Percentiles rank a stretch among this genome's conserved stretches.
Conservation (phyloP, 306 rosid species). For the Gastrolobium villosum region DNA sequence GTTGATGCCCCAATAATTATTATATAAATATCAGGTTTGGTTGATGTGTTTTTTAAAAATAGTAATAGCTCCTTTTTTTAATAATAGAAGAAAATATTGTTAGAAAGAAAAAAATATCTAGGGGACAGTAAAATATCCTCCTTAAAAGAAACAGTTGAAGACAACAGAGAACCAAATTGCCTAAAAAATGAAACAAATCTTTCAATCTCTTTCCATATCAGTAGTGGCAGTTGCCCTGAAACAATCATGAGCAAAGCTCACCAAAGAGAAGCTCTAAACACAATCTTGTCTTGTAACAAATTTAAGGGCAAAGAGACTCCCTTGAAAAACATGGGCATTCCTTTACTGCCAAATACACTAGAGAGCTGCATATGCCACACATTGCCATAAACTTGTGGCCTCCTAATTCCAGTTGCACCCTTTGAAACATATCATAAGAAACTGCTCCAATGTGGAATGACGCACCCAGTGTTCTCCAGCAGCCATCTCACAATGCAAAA, state of each 20-base stretch:
- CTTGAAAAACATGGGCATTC: constrained; percentile 5
- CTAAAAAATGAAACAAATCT: background rate
- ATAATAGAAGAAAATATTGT: constrained; percentile 21
- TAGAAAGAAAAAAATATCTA: background rate
- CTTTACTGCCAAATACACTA: background rate
- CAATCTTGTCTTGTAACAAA: background rate
- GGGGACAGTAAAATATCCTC: background rate
- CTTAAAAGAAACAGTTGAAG: constrained; percentile 12
- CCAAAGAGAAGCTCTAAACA: background rate
- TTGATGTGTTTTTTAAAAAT: constrained; percentile 17
- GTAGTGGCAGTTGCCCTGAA: constrained; percentile 5
- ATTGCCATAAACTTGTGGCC: background rate
- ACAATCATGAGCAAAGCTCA: background rate
- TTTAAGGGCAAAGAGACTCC: background rate
- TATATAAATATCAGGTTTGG: constrained; percentile 13
- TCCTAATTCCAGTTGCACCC: background rate
- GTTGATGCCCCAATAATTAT: background rate
- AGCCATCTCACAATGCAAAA: background rate
- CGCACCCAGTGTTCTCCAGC: background rate
- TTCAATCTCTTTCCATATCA: background rate
- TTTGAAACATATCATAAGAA: constrained; percentile 1
- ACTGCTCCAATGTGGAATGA: background rate
- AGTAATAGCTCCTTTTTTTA: background rate
- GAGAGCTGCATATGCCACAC: background rate
- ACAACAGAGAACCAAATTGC: constrained; percentile 1